Evolutionary conservation across 805 yeast genomes (phyloP), one percentile per base, ranked within the genome.

Genomic region (Yamadazyma takamatsuzukensis): DNA sequence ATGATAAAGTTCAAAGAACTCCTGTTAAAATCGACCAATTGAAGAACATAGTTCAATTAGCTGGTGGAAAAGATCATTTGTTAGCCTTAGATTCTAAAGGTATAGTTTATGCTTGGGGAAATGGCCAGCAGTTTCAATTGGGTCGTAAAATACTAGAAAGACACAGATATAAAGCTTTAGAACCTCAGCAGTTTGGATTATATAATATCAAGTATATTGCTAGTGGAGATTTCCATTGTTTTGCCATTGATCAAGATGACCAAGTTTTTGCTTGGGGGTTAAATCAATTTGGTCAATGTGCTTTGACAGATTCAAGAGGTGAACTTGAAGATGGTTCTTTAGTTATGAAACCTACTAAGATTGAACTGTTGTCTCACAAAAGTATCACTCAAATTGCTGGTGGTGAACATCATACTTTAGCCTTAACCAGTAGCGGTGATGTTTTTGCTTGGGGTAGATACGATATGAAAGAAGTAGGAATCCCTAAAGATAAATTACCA

Each of bases 221-320:
- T 4, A 78, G 90, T 39, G 99, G 99, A 30, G 97, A 90, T 52
- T 93, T 82, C 59, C 97, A 89, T 54, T 83, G 95, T 45, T 93
- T 93, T 68, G 99, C 98, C 4, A 74, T 93, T 41, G 83, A 83
- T 39, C 64, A 69, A 10, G 74, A 77, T 22, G 86, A 83, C 25
- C 71, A 71, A 21, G 87, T 93, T 1, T 72, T 73, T 42, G 72
- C 93, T 7, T 93, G 98, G 98, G 99, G 99, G 6, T 71, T 93
- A 50, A 93, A 93, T 56, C 97, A 93, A 60, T 93, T 77, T 53
- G 97, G 97, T 15, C 99, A 93, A 63, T 87, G 97, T 68, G 97
- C 96, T 37, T 48, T 64, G 30, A 65, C 71, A 2, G 60, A 64
- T 30, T 68, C 80, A 15, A 69, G 84, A 11, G 80, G 81, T 21